Percentiles rank a stretch among this genome's conserved stretches.
Conservation (phyloP, 768 basidiomycete genomes). For the Suillus plorans region DNA sequence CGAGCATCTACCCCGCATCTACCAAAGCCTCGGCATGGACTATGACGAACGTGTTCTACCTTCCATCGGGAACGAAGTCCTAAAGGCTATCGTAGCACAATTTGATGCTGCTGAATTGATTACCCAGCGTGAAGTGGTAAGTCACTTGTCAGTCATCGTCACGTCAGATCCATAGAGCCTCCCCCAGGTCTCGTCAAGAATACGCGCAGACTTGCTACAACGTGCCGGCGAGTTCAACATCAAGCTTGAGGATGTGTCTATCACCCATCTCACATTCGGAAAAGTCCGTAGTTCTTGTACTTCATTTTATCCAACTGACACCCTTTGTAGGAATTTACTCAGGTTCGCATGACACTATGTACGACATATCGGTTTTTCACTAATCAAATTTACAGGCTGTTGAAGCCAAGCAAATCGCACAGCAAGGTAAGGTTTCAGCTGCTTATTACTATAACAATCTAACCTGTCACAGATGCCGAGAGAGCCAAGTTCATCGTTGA, state of each 20-base stretch:
- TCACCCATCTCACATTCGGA: constrained; percentile 88
- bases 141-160: constrained; percentile 26
- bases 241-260: constrained; percentile 94
- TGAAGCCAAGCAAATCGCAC: constrained; percentile 99
- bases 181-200: constrained; percentile 80
- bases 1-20: constrained; percentile 85
- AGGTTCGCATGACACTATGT: constrained; percentile 34
- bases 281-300: constrained; percentile 48
- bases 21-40: constrained; percentile 91
- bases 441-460: background rate
- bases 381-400: constrained; percentile 60
- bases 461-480: constrained; percentile 75
- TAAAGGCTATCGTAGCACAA: constrained; percentile 98
- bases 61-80: constrained; percentile 96
- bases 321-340: constrained; percentile 76
- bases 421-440: constrained; percentile 69
- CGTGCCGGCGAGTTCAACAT: constrained; percentile 97
- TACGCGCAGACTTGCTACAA: constrained; percentile 87
- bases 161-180: background rate
- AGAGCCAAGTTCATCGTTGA: constrained; percentile 99
- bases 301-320: constrained; percentile 6
- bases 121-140: constrained; percentile 94
- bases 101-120: constrained; percentile 97
- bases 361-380: constrained; percentile 2
- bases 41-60: constrained; percentile 98